Percentiles rank a stretch among this genome's conserved stretches.
Conservation (phyloP, 2,329 filamentous ascomycete species). For the Aspergillus tanneri region DNA sequence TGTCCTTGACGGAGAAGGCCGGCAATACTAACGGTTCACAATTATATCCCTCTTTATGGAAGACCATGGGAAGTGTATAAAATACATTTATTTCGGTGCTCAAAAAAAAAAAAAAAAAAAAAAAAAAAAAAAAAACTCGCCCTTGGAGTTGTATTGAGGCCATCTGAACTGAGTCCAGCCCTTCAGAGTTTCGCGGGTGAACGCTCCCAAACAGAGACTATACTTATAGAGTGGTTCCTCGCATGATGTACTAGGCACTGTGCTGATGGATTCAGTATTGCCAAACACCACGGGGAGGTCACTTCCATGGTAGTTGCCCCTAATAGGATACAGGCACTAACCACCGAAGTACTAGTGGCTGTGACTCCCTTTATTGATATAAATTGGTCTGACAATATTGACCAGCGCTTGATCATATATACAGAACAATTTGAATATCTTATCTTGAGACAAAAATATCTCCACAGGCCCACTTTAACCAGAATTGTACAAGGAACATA, state of each 20-base stretch:
- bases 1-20: no score
- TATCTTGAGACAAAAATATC: no score
- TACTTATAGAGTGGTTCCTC: conserved; percentile 36
- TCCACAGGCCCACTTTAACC: no score
- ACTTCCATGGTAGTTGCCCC: conserved; percentile 52
- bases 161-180: conserved; percentile 41
- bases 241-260: conserved; percentile 30
- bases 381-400: no score
- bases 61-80: no score
- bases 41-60: no score
- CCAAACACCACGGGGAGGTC: conserved; percentile 53
- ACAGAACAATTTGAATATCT: no score
- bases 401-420: no score
- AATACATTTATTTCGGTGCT: conserved; percentile 5
- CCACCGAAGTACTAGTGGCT: conserved; percentile 54
- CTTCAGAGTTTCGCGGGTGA: conserved; percentile 38
- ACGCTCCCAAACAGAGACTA: conserved; percentile 45
- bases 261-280: conserved; percentile 41
- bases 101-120: background rate
- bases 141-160: conserved; percentile 33
- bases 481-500: no score
- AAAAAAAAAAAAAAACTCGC: conserved; percentile 8
- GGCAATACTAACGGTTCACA: no score
- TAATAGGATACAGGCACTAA: conserved; percentile 49
- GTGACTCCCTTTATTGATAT: no score